Evolutionary conservation across 495 filamentous ascomycete species (phyloP), one percentile per base, ranked within the genome.

Genomic region (Talaromyces borbonicus): DNA sequence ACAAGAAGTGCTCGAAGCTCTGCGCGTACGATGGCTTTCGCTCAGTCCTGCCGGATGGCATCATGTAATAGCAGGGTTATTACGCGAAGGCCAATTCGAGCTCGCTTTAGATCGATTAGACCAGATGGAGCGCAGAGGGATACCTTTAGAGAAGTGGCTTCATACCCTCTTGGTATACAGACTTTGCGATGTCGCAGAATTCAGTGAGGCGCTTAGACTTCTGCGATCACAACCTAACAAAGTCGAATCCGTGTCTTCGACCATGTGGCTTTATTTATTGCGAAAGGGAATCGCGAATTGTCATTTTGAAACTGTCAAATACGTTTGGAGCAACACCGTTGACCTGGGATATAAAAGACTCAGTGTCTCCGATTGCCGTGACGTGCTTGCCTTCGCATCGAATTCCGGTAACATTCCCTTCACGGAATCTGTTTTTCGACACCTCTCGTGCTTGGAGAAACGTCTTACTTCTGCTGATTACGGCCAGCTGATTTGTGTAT

Each of bases 1-100:
- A 18, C 68, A 72, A 27, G 68, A 81, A 24, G 68, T 94, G n/a
- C 61, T 97, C 19, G 57, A 70, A 33, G 78, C 78, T 16, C 64
- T 78, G 32, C 75, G 75, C 55, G 69, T 77, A 47, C 64, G 79
- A 49, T 92, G 85, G 83, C 75, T 85, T 33, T 63, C 67, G 2
- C 58, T 93, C 19, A 79, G 72, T 5, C 68, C 69, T 7, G 69
- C 77, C 16, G 87, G 80, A 12, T 79, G 73, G 65, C 72, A 80
- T 56, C 75, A 77, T 57, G 72, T 95, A 26, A 75, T 82, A 4
- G 65, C 81, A 25, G 89, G 88, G 0, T 60, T 92, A 22, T 63
- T 96, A 27, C 72, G 85, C 39, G 89, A 95, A 52, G 75, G 79
- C 8, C 83, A 90, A 51, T 78, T 84, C 43, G 92, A 98, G 60